These are phyloP conservation scores for Catunica adiposa DNA, from an alignment of 2,329 filamentous ascomycete genomes.

Conservation along the genomic window DNA sequence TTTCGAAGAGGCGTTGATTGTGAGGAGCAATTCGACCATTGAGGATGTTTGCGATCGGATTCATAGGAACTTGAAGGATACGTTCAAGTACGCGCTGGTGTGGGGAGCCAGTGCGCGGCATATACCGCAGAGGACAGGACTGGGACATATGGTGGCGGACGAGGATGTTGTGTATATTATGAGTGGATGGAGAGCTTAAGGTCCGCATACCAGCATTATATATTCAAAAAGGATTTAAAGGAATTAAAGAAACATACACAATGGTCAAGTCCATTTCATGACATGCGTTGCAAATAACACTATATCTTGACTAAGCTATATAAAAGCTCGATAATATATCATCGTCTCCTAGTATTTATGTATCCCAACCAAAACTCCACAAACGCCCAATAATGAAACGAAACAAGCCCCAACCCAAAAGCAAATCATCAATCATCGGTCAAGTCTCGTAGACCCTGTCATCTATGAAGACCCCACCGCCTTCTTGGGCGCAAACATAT, in stretches of 20 bases:
- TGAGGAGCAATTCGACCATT: conserved; percentile 71
- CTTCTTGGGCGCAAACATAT: conserved; percentile 22
- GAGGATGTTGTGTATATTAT: conserved; percentile 55
- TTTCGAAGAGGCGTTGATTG: conserved; percentile 84
- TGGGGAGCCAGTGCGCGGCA: conserved; percentile 96
- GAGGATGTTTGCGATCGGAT: conserved; percentile 96
- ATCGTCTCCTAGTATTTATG: not conserved
- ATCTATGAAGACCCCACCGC: conserved; percentile 14
- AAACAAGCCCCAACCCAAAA: conserved; percentile 8
- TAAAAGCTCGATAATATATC: conserved; percentile 1
- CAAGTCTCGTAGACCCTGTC: not conserved
- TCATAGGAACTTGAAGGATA: conserved; percentile 87
- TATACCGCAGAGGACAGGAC: conserved; percentile 79
- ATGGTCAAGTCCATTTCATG: not conserved
- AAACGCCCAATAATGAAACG: conserved; percentile 4
- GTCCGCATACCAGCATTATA: too few relatives aligned
- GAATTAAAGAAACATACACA: too few relatives aligned
- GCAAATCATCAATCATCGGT: conserved; percentile 15
- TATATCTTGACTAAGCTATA: too few relatives aligned
- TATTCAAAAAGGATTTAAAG: too few relatives aligned
- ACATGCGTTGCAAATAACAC: too few relatives aligned
- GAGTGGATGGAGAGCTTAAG: conserved; percentile 44
- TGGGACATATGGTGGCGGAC: conserved; percentile 61
- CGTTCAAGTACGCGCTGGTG: conserved; percentile 95
- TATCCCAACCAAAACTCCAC: not conserved